Evolutionary conservation across 73 alveolate species (phyloP), one percentile per base, ranked within the genome.

Genomic region (Symbiodinium natans): DNA sequence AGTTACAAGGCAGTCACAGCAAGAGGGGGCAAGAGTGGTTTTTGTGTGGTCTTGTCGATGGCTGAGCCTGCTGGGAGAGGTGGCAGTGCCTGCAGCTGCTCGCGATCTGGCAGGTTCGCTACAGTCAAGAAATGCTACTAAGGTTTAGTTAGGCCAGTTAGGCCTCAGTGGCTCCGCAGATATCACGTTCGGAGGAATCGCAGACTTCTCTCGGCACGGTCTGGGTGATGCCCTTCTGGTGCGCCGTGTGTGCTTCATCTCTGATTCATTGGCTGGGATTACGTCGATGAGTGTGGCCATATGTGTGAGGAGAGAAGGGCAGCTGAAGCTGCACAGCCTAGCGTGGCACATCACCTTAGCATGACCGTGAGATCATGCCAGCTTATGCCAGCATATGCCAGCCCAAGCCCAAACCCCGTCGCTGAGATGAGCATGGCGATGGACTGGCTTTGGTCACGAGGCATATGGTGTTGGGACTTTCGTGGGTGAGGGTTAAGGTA

Each of bases 371-470:
- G 21, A 15, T 77, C 52, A 11, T 10, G 46, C 46, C 33, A 1
- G 52, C 25, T 42, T 33, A 36, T 13, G 38, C 39, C 83, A 1
- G 83, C 83, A 46, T 13, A 46, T 46, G 59, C 59, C 83, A 1
- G 83, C 83, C 6, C 59, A 46, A 9, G 59, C 59, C 29, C 25
- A 73, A 5, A 15, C 1, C 43, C 31, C 43, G 10, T 9, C 4
- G 23, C 63, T 80, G 2, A 88, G 95, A 68, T 88, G 34, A 88
- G 95, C 77, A 88, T 88, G 95, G 95, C 95, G 73, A 88, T 88
- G 95, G 95, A 88, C 27, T 88, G 95, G 95, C 86, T 88, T 29
- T 88, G 95, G 95, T 88, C 95, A 10, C 86, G 95, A 88, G 95
- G 93, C 83, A 17, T 23, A 34, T 23, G 68, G 13, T 52, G 68